phyloP scores from a whole-genome alignment of 2,329 filamentous ascomycete genomes.

The Scedosporium dehoogii region DNA sequence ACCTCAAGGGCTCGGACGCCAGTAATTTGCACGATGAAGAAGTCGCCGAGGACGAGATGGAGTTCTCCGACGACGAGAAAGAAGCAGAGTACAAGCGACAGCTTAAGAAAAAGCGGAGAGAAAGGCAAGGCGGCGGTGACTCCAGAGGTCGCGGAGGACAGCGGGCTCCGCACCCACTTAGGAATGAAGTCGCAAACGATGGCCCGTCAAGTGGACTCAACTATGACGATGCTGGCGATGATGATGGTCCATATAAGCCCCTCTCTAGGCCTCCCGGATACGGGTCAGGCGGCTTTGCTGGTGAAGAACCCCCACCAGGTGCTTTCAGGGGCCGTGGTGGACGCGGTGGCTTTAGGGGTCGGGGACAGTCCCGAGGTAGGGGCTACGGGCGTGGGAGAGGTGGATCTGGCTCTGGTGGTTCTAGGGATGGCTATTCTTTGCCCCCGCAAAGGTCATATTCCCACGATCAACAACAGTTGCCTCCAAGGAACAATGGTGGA shows the following conservation, averaged over 20 bases:
- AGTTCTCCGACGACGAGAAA: conserved; percentile 95
- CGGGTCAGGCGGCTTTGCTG: conserved; percentile 36
- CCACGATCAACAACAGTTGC: conserved; percentile 9
- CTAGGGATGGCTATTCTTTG: conserved; percentile 32
- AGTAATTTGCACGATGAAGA: conserved; percentile 95
- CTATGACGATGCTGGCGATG: conserved; percentile 51
- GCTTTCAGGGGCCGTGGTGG: conserved; percentile 25
- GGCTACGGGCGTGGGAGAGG: conserved; percentile 24
- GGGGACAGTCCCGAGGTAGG: conserved; percentile 25
- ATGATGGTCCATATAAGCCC: conserved; percentile 62
- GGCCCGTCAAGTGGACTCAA: conserved; percentile 38
- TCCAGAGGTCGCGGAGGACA: conserved; percentile 11
- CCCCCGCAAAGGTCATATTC: conserved; percentile 21
- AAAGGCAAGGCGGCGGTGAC: conserved; percentile 27
- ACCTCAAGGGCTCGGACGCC: conserved; percentile 80
- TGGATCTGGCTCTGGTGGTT: conserved; percentile 8
- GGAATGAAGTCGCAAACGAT: conserved; percentile 27
- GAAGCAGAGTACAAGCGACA: conserved; percentile 72
- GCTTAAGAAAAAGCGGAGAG: conserved; percentile 55
- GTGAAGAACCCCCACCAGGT: conserved; percentile 25
- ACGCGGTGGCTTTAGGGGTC: conserved; percentile 35
- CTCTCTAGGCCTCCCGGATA: conserved; percentile 55
- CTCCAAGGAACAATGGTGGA: conserved; percentile 16
- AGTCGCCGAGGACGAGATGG: conserved; percentile 71
- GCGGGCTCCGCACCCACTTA: conserved; percentile 27